Percentiles rank a stretch among this genome's conserved stretches.
phyloP scores from a whole-genome alignment of 2,329 filamentous ascomycete genomes.

The Tolypocladium cylindrosporum region DNA sequence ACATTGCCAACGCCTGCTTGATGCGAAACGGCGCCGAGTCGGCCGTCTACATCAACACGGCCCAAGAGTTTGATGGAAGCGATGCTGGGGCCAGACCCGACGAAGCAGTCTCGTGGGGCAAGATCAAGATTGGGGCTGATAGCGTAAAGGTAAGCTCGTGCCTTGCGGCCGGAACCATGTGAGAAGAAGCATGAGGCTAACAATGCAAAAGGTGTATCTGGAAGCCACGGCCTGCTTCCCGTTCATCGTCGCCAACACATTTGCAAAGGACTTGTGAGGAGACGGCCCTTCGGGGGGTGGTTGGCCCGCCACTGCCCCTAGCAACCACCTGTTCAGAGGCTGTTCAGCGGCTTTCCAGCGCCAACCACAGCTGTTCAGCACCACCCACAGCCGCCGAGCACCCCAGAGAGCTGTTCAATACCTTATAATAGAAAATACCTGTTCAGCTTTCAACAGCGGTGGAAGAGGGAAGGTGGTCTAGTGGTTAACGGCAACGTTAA shows the following conservation, averaged over 20 bases:
- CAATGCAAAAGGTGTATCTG: conserved; percentile 42
- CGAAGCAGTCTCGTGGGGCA: conserved; percentile 96
- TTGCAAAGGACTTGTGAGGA: conserved; percentile 40
- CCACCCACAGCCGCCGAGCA: background rate
- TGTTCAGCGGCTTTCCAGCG: background rate
- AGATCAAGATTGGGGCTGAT: conserved; percentile 83
- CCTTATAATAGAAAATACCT: background rate
- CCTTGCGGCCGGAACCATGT: background rate
- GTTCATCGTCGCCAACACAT: conserved; percentile 57
- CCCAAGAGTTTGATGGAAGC: conserved; percentile 93
- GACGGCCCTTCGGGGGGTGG: background rate
- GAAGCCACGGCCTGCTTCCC: conserved; percentile 58
- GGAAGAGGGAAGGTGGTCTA: background rate
- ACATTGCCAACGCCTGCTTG: conserved; percentile 93
- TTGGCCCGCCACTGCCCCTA: background rate
- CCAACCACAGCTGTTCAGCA: background rate
- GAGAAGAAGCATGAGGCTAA: background rate
- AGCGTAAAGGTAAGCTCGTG: conserved; percentile 65
- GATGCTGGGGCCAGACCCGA: conserved; percentile 92
- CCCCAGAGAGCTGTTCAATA: background rate
- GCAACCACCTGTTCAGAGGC: background rate
- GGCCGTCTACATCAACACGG: conserved; percentile 96
- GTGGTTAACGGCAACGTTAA: background rate
- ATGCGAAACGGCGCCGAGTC: conserved; percentile 98
- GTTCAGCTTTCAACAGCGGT: background rate